Evolutionary conservation across 441 rosid species (phyloP).

Genomic region (Erysimum pusillum): DNA sequence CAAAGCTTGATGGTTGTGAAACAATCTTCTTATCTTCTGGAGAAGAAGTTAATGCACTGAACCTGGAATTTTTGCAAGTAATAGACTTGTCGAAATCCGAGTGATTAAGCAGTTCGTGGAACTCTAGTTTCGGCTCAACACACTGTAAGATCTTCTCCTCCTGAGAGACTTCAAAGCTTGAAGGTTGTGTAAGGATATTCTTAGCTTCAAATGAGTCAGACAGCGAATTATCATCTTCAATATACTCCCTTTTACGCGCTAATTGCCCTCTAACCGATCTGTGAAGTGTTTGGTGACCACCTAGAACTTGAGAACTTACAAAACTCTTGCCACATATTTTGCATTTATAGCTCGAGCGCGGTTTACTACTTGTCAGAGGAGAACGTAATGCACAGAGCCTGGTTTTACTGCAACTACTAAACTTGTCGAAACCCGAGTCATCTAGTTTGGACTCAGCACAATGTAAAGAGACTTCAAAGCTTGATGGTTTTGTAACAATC

Average conservation of each 20-base stretch:
- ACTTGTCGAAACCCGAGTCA: neutral
- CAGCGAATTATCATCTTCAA: slow-evolving; percentile 4
- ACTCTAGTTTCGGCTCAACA: neutral
- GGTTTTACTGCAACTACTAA: slow-evolving; percentile 2
- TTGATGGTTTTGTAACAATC: neutral
- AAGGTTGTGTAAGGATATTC: slow-evolving; percentile 3
- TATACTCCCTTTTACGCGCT: neutral
- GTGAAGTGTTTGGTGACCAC: slow-evolving; percentile 65
- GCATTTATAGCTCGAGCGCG: slow-evolving; percentile 44
- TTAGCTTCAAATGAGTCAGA: slow-evolving; percentile 11
- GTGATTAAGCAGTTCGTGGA: neutral
- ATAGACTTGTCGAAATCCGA: neutral
- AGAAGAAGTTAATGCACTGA: neutral
- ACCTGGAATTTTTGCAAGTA: neutral
- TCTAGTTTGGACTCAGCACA: neutral
- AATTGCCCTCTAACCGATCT: slow-evolving; percentile 5
- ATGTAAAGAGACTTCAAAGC: neutral
- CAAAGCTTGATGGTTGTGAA: neutral
- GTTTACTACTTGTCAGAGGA: neutral
- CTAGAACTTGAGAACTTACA: slow-evolving; percentile 57
- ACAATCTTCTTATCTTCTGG: neutral
- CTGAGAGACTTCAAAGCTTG: slow-evolving; percentile 3
- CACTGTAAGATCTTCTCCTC: neutral
- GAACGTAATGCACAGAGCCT: neutral
- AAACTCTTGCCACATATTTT: slow-evolving; percentile 58